Evolutionary conservation across 768 basidiomycete species (phyloP), one percentile per base, ranked within the genome.

Genomic region (Coprinopsis sp.): DNA sequence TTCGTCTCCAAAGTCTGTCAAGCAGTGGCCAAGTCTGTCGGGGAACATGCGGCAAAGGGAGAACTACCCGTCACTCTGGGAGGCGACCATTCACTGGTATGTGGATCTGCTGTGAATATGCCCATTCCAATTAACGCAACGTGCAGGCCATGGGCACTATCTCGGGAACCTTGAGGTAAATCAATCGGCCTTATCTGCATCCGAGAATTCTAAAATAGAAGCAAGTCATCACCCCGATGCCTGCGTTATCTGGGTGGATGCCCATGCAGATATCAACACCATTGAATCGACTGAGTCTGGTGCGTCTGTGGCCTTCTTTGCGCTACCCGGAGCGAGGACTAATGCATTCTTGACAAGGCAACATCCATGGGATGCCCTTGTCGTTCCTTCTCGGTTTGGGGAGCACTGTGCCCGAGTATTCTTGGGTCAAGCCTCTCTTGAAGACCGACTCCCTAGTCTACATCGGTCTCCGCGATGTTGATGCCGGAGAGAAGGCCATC

Each of bases 311-410:
- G 36, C 6, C 28, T 46, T 30, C 50, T 33, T 44, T 60, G 58
- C 46, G 37, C 13, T n/a, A 41, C 37, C 21, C 8, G 14, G 30
- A 18, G 16, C 16, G 33, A 30, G 10, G 33, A 23, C 21, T 41
- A 44, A 22, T 52, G 50, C 23, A 46, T 41, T 27, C 14, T 24
- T 16, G 6, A 6, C 28, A 60, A 78, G 95, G 95, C 24, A 97
- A 98, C 66, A 84, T 99, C 37, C 96, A 99, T 67, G 96, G 96
- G 51, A 97, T 96, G 86, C 96, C 96, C 18, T 79, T 98, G 34
- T 91, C 96, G 4, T 98, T 98, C 79, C 79, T 99, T 40, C 66
- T 78, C 63, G 90, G 65, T 64, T 77, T 66, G 62, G 85, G 69
- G 22, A 58, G 56, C 49, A 51, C 66, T 46, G 59, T 75, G 10